Base-by-base conservation (phyloP, 306 rosid species). In the Citrullus colocynthis region DNA sequence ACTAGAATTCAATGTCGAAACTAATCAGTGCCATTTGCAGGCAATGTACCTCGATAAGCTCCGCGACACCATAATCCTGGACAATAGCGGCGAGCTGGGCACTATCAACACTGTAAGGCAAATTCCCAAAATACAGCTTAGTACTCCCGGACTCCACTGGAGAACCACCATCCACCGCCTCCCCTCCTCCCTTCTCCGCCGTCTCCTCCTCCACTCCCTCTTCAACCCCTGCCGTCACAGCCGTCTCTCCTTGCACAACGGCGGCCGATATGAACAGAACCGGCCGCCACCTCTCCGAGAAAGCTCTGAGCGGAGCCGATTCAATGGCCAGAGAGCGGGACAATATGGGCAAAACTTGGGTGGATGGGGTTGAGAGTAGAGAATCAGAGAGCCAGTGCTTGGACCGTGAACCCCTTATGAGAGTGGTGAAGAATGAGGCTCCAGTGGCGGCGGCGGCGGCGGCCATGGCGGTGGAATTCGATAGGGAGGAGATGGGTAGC, bases 61-160 rank as follows among this genome's bases (percentile, higher is more conserved):
- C 98, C 2, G 99, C 94, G 52, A 92, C 88, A 17, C 88, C 96
- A 48, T 82, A 79, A 2, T 91, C 96, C 83, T 96, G 89, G 80
- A 96, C 88, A 4, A 96, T 63, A n/a, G 91, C 99, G 11, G 98
- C 97, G 79, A 96, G 99, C 81, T 88, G 92, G 16, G 99, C 90
- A 76, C 99, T 96, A 41, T 96, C 99, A 73, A 96, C 96, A 78
- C 96, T 88, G 24, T 92, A 96, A 59, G 98, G 98, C 87, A 96
- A 80, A 84, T 96, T 96, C 64, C 99, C 99, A 86, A 96, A 86
- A 84, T 96, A 96, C 70, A 96, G 98, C 86, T 96, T 96, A 11
- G 99, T 93, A 74, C 16, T 81, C 60, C 62, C 81, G 58, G 82
- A 6, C 34, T 36, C 74, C 62, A 42, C 67, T 80, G 88, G 89